Evolutionary conservation across 179 eudicot species (phyloP).

Genomic region (Gypsophila paniculata): DNA sequence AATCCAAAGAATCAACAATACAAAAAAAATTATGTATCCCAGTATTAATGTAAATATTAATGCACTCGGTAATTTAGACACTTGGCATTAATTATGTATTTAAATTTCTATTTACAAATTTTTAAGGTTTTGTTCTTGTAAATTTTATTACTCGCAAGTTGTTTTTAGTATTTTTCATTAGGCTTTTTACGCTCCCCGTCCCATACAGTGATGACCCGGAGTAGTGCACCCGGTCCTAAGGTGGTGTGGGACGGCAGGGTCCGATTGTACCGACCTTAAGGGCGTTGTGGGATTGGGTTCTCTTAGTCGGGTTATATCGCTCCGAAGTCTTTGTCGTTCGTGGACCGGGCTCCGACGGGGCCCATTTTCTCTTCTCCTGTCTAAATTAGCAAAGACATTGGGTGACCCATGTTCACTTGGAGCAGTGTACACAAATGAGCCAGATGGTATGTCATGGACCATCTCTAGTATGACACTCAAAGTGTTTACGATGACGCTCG

Average conservation of each 20-base stretch:
- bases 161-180: not conserved
- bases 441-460: conserved; percentile 37
- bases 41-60: no score
- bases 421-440: conserved; percentile 59
- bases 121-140: not conserved
- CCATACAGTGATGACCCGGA: conserved; percentile 34
- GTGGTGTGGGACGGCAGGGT: conserved; percentile 37
- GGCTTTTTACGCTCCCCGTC: conserved; percentile 34
- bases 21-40: not conserved
- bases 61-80: not conserved
- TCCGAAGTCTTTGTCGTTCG: conserved; percentile 26
- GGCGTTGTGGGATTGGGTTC: conserved; percentile 42
- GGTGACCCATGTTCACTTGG: conserved; percentile 29
- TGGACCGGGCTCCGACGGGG: not conserved
- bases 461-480: conserved; percentile 30
- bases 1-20: conserved; percentile 2
- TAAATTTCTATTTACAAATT: conserved; percentile 19
- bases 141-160: not conserved
- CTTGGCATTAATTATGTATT: not conserved
- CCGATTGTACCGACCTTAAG: conserved; percentile 28
- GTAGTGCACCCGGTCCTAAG: conserved; percentile 36
- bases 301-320: conserved; percentile 24
- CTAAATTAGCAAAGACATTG: not conserved
- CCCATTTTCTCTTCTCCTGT: conserved; percentile 27
- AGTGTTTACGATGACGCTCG: conserved; percentile 36